These are phyloP conservation scores for Lepraria neglecta DNA, from an alignment of 495 filamentous ascomycete species.

Conservation along the genomic window DNA sequence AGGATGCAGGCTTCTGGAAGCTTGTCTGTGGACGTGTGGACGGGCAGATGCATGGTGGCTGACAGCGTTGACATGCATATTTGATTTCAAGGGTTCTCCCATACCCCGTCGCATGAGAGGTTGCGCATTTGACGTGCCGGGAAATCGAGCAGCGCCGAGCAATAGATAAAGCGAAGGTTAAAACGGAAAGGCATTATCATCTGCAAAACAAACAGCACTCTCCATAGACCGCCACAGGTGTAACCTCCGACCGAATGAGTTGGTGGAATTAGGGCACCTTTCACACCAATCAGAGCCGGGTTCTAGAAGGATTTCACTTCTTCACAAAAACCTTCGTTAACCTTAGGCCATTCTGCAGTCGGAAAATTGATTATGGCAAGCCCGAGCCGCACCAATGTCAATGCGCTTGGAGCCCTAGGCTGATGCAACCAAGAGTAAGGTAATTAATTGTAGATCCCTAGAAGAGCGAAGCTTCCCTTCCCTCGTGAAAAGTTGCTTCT, in stretches of 20 bases:
- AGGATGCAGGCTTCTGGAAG: constrained; percentile 9
- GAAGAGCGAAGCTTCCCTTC: neutral
- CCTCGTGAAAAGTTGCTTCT: neutral
- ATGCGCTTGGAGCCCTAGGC: constrained; percentile 13
- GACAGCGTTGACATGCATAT: constrained; percentile 8
- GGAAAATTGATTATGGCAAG: constrained; percentile 12
- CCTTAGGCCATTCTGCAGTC: constrained; percentile 2
- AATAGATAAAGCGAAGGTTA: neutral
- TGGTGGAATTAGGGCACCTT: neutral
- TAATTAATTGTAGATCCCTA: neutral
- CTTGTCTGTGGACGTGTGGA: constrained; percentile 1
- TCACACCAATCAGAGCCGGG: constrained; percentile 11
- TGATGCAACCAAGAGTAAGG: neutral
- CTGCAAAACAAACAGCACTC: neutral
- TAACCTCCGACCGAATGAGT: neutral
- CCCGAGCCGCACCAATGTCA: constrained; percentile 15
- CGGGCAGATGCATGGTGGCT: constrained; percentile 7
- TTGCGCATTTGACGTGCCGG: neutral
- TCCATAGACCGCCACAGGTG: neutral
- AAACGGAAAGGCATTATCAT: neutral
- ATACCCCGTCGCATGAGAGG: constrained; percentile 4
- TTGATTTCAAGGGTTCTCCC: neutral
- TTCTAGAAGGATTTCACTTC: constrained; percentile 17
- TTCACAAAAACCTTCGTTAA: neutral
- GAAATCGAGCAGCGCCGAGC: neutral